Evolutionary conservation across 2,329 filamentous ascomycete species (phyloP).

Genomic region (Pseudocercospora eumusae): DNA sequence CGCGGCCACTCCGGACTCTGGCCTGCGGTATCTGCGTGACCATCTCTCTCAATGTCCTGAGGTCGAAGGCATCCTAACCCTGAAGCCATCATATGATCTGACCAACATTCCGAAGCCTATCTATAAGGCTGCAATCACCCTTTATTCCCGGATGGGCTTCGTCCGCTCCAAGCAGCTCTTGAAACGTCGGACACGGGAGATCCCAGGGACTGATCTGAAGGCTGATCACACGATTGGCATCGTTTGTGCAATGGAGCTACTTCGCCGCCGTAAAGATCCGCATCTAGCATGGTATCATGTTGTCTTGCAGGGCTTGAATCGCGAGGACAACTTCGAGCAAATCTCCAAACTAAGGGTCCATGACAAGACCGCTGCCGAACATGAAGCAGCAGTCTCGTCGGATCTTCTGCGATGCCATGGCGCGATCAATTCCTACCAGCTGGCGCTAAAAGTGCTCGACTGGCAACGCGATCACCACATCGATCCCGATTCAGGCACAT

Average conservation of each 20-base stretch:
- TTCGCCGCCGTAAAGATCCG: constrained; percentile 26
- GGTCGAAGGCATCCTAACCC: constrained; percentile 14
- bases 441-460: constrained; percentile 24
- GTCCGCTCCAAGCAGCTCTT: not conserved
- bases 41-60: constrained; percentile 19
- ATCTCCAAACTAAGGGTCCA: constrained; percentile 1
- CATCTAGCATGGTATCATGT: constrained; percentile 32
- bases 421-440: constrained; percentile 28
- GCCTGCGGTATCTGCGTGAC: constrained; percentile 51
- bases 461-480: constrained; percentile 28
- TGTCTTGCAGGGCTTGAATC: constrained; percentile 32
- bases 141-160: constrained; percentile 13
- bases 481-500: constrained; percentile 39
- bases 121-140: constrained; percentile 14
- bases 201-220: not conserved
- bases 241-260: constrained; percentile 34
- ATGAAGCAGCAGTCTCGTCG: too few species aligned
- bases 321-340: constrained; percentile 18
- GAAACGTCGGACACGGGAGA: not conserved
- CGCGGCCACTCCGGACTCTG: constrained; percentile 52
- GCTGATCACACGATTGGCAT: constrained; percentile 19
- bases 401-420: constrained; percentile 17
- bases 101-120: constrained; percentile 9
- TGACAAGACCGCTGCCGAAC: not conserved
- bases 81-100: constrained; percentile 6